Conservation (phyloP, 1,284 basidiomycete genomes). For the Ustilago tritici region DNA sequence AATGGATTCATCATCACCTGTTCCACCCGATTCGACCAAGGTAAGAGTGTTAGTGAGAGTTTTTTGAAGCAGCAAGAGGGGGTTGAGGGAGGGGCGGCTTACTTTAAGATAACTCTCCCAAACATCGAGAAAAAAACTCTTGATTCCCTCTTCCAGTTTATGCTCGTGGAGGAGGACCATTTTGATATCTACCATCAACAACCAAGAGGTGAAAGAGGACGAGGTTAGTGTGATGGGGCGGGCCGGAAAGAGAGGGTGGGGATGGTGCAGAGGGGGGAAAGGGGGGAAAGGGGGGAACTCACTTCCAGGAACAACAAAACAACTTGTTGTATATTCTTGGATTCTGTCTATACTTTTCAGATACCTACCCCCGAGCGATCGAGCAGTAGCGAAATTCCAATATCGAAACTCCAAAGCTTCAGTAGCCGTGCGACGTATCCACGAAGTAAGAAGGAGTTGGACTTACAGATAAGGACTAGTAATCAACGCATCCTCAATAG, state of each 20-base stretch:
- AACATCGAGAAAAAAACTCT: slow-evolving; percentile 67
- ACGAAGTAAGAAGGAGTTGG: neutral
- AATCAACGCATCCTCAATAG: slow-evolving; percentile 63
- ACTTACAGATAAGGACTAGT: slow-evolving; percentile 56
- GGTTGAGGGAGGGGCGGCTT: slow-evolving; percentile 1
- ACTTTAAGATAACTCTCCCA: slow-evolving; percentile 67
- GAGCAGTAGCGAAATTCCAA: too few relatives aligned
- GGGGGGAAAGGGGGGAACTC: slow-evolving; percentile 23
- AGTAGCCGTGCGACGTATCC: slow-evolving; percentile 25
- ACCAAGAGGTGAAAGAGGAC: too few relatives aligned
- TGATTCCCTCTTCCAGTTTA: slow-evolving; percentile 68
- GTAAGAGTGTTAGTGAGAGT: neutral
- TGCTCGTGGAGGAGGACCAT: slow-evolving; percentile 68
- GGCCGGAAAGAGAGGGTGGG: neutral
- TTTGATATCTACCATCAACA: slow-evolving; percentile 53
- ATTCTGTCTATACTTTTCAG: slow-evolving; percentile 65
- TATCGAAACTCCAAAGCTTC: too few relatives aligned
- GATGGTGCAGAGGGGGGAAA: neutral
- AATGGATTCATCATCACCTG: slow-evolving; percentile 65
- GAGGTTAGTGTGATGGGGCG: neutral
- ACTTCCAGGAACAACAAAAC: slow-evolving; percentile 64
- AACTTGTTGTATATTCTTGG: slow-evolving; percentile 64
- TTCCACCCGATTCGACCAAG: neutral
- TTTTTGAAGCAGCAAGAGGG: neutral
- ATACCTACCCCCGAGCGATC: slow-evolving; percentile 9